Evolutionary conservation across 2,329 filamentous ascomycete genomes (phyloP).

Genomic region (Trichophyton rubrum): DNA sequence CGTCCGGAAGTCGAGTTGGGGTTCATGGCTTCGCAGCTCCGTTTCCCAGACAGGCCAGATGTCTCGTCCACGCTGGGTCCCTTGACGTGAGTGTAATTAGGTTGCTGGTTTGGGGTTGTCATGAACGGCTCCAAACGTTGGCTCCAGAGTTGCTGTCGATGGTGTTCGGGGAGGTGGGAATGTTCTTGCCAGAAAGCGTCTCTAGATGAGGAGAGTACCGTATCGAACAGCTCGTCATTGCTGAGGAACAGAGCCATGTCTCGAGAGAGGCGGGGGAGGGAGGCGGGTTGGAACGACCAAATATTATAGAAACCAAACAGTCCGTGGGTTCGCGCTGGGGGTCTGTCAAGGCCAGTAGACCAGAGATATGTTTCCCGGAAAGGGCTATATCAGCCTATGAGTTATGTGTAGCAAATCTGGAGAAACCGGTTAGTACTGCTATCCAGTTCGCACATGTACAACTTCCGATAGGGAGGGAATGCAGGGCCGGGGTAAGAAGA

Average conservation of each 20-base stretch:
- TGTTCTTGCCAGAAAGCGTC: slow-evolving; percentile 31
- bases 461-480: too few relatives aligned
- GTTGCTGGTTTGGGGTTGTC: slow-evolving; percentile 16
- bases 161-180: slow-evolving; percentile 29
- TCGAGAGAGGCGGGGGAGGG: background rate
- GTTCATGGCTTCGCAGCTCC: slow-evolving; percentile 28
- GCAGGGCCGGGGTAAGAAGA: background rate
- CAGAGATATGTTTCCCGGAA: background rate
- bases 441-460: background rate
- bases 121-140: slow-evolving; percentile 30
- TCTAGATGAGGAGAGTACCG: slow-evolving; percentile 31
- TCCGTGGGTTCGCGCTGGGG: background rate
- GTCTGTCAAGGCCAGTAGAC: background rate
- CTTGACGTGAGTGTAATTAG: slow-evolving; percentile 14
- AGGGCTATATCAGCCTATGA: background rate
- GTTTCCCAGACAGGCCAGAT: slow-evolving; percentile 29
- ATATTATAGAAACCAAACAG: background rate
- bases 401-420: background rate
- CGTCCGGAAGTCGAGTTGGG: slow-evolving; percentile 28
- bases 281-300: slow-evolving; percentile 10
- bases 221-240: slow-evolving; percentile 29
- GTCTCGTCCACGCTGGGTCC: slow-evolving; percentile 14
- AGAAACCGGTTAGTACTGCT: background rate
- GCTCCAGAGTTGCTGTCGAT: slow-evolving; percentile 32
- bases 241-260: slow-evolving; percentile 25